These are phyloP conservation scores for Rhizoclosmatium globosum DNA, from an alignment of 192 early-diverging fungal species.

Conservation along the genomic window DNA sequence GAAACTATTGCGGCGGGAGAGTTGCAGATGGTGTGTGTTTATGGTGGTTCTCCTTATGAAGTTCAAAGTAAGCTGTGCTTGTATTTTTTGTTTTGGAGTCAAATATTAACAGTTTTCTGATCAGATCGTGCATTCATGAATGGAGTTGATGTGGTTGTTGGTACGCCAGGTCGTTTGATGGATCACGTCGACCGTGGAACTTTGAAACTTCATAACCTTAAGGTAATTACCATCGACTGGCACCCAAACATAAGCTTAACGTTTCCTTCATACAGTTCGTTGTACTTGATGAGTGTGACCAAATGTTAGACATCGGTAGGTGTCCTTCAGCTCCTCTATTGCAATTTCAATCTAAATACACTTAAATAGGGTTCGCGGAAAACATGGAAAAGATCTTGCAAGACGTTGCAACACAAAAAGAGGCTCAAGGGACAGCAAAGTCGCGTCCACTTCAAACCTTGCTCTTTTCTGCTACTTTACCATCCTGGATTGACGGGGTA, in stretches of 20 bases:
- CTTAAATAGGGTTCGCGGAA: constrained; percentile 65
- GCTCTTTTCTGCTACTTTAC: constrained; percentile 88
- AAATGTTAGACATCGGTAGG: constrained; percentile 80
- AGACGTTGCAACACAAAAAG: constrained; percentile 80
- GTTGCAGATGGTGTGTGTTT: constrained; percentile 74
- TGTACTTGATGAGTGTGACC: constrained; percentile 80
- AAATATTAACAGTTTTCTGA: neutral
- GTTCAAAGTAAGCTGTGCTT: constrained; percentile 51
- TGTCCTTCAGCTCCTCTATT: neutral
- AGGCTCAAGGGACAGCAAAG: constrained; percentile 36
- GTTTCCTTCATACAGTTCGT: constrained; percentile 47
- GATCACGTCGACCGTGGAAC: constrained; percentile 84
- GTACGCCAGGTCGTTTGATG: constrained; percentile 92
- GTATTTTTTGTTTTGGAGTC: neutral
- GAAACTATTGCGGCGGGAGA: constrained; percentile 66
- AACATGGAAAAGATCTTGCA: constrained; percentile 82
- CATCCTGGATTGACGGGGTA: constrained; percentile 76
- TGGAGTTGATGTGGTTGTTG: constrained; percentile 88
- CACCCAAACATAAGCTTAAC: neutral
- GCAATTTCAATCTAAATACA: neutral
- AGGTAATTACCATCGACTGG: constrained; percentile 5
- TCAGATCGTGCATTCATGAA: constrained; percentile 53
- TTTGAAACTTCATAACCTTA: constrained; percentile 70
- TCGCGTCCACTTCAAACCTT: constrained; percentile 66
- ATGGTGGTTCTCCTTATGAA: constrained; percentile 89